Evolutionary conservation across 2,329 filamentous ascomycete genomes (phyloP).

Genomic region (Penicillium sp.): DNA sequence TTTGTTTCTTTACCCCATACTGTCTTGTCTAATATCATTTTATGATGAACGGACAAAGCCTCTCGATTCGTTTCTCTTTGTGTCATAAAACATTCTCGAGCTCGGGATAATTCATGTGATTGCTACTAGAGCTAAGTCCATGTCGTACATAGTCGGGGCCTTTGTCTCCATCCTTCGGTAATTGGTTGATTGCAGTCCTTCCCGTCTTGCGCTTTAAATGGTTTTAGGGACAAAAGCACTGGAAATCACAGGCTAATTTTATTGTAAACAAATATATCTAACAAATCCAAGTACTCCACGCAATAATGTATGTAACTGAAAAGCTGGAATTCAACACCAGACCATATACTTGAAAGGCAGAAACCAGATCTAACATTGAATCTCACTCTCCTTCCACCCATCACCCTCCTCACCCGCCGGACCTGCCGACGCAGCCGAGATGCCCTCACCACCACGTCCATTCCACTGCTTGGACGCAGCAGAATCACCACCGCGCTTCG

Average conservation of each 20-base stretch:
- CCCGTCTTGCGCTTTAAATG: not conserved
- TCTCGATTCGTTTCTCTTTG: conserved; percentile 21
- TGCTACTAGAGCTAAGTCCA: not conserved
- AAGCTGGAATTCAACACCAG: conserved; percentile 3
- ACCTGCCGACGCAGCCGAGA: conserved; percentile 44
- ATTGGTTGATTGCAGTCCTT: not conserved
- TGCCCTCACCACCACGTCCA: conserved; percentile 46
- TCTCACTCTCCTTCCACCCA: conserved; percentile 67
- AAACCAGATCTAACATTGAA: conserved; percentile 55
- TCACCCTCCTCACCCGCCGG: conserved; percentile 49
- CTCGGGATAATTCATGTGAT: conserved; percentile 14
- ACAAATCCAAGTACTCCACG: not conserved
- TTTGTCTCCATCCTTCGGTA: not conserved
- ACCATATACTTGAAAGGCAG: not conserved
- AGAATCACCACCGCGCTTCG: conserved; percentile 5
- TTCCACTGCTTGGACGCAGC: conserved; percentile 10
- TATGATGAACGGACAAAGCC: conserved; percentile 25
- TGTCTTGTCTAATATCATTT: conserved; percentile 27
- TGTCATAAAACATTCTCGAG: conserved; percentile 19
- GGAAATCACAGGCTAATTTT: not conserved
- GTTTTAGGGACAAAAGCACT: not conserved
- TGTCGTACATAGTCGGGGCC: not conserved
- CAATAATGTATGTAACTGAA: conserved; percentile 1
- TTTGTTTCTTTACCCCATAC: conserved; percentile 13
- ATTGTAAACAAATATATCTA: not conserved